phyloP scores from a whole-genome alignment of 768 basidiomycete genomes.

The Leucosporidium yakuticum region DNA sequence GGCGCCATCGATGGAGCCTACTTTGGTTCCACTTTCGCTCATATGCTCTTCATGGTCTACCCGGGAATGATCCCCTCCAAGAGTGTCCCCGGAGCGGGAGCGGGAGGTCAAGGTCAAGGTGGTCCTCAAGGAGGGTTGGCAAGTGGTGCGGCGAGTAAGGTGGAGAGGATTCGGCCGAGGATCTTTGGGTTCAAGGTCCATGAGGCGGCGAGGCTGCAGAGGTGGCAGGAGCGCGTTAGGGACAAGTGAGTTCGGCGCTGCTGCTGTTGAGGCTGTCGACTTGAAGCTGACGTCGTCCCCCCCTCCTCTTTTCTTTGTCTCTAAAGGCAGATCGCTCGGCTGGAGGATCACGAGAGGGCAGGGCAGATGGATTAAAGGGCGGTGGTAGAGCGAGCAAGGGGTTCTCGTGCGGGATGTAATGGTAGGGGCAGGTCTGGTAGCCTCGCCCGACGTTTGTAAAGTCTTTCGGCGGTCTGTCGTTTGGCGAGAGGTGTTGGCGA shows the following conservation, averaged over 20 bases:
- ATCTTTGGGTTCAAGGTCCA: conserved; percentile 97
- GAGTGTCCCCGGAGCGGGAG: conserved; percentile 43
- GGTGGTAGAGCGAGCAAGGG: neutral
- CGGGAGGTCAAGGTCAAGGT: conserved; percentile 38
- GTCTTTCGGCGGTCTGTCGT: too few species aligned
- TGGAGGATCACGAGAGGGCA: conserved; percentile 25
- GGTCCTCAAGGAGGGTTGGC: conserved; percentile 35
- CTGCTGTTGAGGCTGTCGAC: neutral
- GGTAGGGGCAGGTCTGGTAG: too few species aligned
- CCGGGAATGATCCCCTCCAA: conserved; percentile 86
- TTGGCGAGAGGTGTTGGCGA: too few species aligned
- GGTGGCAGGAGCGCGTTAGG: conserved; percentile 91
- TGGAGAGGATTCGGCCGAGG: conserved; percentile 82
- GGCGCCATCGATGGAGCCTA: conserved; percentile 98
- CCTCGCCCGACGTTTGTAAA: too few species aligned
- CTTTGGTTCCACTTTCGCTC: conserved; percentile 96
- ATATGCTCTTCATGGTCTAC: conserved; percentile 94
- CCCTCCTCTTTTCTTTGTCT: neutral
- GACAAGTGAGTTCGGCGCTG: conserved; percentile 47
- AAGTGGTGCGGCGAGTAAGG: conserved; percentile 65
- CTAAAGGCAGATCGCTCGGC: conserved; percentile 11
- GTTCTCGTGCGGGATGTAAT: too few species aligned
- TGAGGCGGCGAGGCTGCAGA: conserved; percentile 83
- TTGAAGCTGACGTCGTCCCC: neutral
- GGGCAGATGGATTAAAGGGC: conserved; percentile 11